Conservation (phyloP, 352 stramenopile species). For the Phytophthora crassamura region DNA sequence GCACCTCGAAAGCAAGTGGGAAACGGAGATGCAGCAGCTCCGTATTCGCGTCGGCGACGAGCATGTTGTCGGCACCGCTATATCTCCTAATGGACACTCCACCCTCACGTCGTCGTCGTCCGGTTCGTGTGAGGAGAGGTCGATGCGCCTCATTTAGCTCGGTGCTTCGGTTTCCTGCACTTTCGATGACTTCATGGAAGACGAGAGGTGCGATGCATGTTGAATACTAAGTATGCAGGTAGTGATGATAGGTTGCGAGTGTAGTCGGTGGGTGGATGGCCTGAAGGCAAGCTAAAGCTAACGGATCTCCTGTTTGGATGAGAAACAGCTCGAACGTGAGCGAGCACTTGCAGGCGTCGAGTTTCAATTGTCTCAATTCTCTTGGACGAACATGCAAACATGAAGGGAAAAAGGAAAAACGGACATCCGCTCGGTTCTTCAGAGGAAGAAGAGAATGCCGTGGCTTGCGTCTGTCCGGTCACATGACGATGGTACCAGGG, state of each 20-base stretch:
- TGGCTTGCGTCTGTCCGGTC: conserved; percentile 9
- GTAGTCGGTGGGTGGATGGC: conserved; percentile 16
- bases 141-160: conserved; percentile 28
- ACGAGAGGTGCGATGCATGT: conserved; percentile 23
- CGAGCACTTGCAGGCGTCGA: not conserved
- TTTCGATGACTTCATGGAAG: not conserved
- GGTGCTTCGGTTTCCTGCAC: not conserved
- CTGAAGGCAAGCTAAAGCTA: conserved; percentile 16
- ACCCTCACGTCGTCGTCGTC: conserved; percentile 69
- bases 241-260: conserved; percentile 14
- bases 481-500: conserved; percentile 91
- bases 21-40: conserved; percentile 55
- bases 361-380: conserved; percentile 17
- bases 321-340: conserved; percentile 1
- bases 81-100: conserved; percentile 44
- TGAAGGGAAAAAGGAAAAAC: conserved; percentile 3
- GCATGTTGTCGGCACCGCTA: not conserved
- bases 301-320: conserved; percentile 32
- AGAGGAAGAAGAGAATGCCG: not conserved
- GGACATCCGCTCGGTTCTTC: not conserved
- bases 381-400: conserved; percentile 22
- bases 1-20: conserved; percentile 65
- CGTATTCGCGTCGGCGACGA: conserved; percentile 34
- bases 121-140: conserved; percentile 38
- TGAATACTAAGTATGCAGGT: conserved; percentile 27